Conservation (phyloP, 2,329 filamentous ascomycete species). For the Aspergillus calidoustus region DNA sequence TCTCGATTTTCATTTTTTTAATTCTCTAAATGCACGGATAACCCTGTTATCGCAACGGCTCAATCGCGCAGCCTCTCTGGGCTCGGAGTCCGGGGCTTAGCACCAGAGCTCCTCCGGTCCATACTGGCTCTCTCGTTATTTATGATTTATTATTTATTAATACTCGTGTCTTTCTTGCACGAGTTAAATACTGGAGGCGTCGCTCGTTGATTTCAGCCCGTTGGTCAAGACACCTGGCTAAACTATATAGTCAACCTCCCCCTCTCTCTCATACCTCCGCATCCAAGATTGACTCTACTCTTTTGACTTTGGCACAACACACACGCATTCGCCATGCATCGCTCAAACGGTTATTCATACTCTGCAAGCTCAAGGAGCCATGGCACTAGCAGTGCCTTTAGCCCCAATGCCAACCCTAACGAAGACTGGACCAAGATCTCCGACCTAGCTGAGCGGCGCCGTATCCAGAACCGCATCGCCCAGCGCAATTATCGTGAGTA, state of each 20-base stretch:
- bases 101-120: conserved; percentile 20
- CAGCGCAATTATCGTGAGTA: conserved; percentile 92
- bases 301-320: conserved; percentile 1
- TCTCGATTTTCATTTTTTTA: background rate
- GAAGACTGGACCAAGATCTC: conserved; percentile 99
- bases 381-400: conserved; percentile 91
- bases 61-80: conserved; percentile 20
- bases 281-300: background rate
- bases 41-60: conserved; percentile 29
- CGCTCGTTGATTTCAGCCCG: conserved; percentile 19
- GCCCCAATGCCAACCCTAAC: conserved; percentile 89
- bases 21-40: conserved; percentile 25
- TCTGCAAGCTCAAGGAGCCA: conserved; percentile 62
- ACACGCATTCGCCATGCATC: conserved; percentile 36
- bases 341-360: conserved; percentile 34
- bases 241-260: conserved; percentile 33
- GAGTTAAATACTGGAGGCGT: conserved; percentile 25
- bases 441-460: conserved; percentile 87
- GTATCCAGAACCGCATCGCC: conserved; percentile 97
- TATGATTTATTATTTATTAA: conserved; percentile 2
- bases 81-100: conserved; percentile 30
- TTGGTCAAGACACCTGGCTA: conserved; percentile 15
- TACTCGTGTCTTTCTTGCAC: conserved; percentile 6
- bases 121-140: conserved; percentile 27
- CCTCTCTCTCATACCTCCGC: conserved; percentile 12